These are phyloP conservation scores for Hippophae tibetana DNA, from an alignment of 306 rosid genomes.

Conservation along the genomic window DNA sequence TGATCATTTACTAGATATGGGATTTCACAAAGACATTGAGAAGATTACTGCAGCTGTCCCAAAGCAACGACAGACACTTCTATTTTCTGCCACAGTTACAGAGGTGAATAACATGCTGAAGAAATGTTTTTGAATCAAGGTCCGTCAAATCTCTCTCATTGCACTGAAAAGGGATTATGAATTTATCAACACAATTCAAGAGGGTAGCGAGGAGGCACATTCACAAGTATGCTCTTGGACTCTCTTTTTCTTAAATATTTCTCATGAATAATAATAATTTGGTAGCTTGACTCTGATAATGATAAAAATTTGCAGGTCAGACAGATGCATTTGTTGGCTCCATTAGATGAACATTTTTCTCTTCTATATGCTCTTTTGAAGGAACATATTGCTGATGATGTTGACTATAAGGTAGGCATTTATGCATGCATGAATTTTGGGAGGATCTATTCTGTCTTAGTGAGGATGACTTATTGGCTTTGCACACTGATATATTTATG, in stretches of 20 bases:
- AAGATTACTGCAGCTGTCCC: constrained; percentile 78
- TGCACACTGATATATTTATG: not conserved
- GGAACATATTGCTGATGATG: constrained; percentile 83
- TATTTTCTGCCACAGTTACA: constrained; percentile 94
- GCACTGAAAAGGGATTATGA: constrained; percentile 90
- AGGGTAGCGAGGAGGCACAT: constrained; percentile 87
- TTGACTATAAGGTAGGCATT: constrained; percentile 70
- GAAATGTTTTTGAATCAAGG: constrained; percentile 41
- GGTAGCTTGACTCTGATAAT: constrained; percentile 7
- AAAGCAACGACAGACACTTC: constrained; percentile 79
- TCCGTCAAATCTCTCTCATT: constrained; percentile 81
- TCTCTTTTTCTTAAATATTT: constrained; percentile 2
- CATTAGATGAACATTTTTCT: constrained; percentile 72
- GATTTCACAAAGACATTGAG: constrained; percentile 89
- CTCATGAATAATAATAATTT: not conserved
- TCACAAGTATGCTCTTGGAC: constrained; percentile 46
- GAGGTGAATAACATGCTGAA: constrained; percentile 36
- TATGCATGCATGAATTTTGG: constrained; percentile 5
- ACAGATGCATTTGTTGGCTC: constrained; percentile 68
- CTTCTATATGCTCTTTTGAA: constrained; percentile 56
- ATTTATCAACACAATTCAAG: constrained; percentile 72
- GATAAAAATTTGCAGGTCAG: constrained; percentile 59
- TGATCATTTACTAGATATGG: constrained; percentile 96
- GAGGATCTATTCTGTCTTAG: constrained; percentile 1
- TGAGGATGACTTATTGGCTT: not conserved